phyloP scores from a whole-genome alignment of 345 rosid genomes.

The Iberis pinnata region DNA sequence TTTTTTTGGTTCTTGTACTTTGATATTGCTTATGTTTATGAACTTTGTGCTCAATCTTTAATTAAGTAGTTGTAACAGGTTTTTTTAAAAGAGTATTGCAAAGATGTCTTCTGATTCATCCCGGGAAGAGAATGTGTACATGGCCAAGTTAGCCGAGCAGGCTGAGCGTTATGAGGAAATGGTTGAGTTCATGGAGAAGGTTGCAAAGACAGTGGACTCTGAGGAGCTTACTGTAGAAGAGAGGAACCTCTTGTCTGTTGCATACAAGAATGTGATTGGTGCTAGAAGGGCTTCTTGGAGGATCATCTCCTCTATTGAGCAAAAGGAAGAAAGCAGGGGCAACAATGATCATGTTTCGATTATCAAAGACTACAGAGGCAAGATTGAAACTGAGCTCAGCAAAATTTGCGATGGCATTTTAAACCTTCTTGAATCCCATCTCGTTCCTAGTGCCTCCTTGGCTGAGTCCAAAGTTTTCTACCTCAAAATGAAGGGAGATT shows the following conservation, averaged over 20 bases:
- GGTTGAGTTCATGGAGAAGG: conserved; percentile 98
- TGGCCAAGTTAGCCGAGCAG: conserved; percentile 97
- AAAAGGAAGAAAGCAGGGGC: conserved; percentile 88
- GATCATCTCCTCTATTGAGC: no score
- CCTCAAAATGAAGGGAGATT: conserved; percentile 97
- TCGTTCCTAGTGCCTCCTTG: conserved; percentile 68
- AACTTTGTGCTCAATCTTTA: no score
- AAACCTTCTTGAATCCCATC: conserved; percentile 79
- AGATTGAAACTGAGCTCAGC: conserved; percentile 82
- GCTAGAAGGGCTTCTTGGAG: no score
- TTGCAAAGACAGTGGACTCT: conserved; percentile 66
- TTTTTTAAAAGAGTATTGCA: conserved; percentile 19
- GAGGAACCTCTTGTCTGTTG: conserved; percentile 83
- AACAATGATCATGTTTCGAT: conserved; percentile 68
- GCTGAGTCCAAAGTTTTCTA: conserved; percentile 95
- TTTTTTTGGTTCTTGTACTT: not conserved
- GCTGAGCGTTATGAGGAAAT: conserved; percentile 97
- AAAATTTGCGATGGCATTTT: conserved; percentile 88
- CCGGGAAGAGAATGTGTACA: conserved; percentile 86
- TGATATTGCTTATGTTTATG: not conserved
- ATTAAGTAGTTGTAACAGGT: not conserved
- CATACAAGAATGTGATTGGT: no score
- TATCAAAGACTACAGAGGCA: conserved; percentile 81
- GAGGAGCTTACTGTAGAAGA: conserved; percentile 95
- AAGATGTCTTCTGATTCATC: conserved; percentile 67